A percentile compares a stretch with the other conserved stretches of the same genome.
phyloP scores from a whole-genome alignment of 2,329 filamentous ascomycete species.

The Cladosporium sp. region DNA sequence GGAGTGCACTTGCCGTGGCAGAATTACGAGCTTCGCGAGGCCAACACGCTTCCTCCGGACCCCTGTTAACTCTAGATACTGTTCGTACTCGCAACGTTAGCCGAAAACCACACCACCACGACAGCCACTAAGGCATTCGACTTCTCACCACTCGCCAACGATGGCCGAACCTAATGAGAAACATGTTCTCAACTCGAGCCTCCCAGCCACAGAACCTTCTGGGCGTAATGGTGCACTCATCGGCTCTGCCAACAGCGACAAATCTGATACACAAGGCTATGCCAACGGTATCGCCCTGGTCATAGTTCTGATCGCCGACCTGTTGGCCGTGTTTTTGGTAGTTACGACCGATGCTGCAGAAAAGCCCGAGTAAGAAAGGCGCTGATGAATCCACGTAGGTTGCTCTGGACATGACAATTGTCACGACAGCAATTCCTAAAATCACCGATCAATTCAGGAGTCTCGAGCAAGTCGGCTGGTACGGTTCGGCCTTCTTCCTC shows the following conservation, averaged over 20 bases:
- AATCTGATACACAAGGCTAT: neutral
- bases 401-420: conserved; percentile 30
- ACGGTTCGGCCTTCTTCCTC: conserved; percentile 40
- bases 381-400: neutral
- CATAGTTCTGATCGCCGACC: neutral
- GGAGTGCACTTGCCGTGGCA: neutral
- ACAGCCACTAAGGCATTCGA: neutral
- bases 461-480: conserved; percentile 50
- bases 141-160: neutral
- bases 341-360: neutral
- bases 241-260: neutral
- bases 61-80: neutral
- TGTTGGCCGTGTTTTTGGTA: neutral
- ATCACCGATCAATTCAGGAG: conserved; percentile 52
- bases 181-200: neutral
- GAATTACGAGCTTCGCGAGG: too few species aligned
- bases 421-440: conserved; percentile 49
- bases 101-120: neutral
- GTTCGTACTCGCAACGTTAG: neutral
- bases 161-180: neutral
- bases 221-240: neutral
- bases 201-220: neutral
- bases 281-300: neutral
- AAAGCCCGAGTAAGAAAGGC: neutral
- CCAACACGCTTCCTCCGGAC: neutral